These are phyloP conservation scores for Theobroma cacao DNA, from an alignment of 345 rosid species.

Conservation along the genomic window DNA sequence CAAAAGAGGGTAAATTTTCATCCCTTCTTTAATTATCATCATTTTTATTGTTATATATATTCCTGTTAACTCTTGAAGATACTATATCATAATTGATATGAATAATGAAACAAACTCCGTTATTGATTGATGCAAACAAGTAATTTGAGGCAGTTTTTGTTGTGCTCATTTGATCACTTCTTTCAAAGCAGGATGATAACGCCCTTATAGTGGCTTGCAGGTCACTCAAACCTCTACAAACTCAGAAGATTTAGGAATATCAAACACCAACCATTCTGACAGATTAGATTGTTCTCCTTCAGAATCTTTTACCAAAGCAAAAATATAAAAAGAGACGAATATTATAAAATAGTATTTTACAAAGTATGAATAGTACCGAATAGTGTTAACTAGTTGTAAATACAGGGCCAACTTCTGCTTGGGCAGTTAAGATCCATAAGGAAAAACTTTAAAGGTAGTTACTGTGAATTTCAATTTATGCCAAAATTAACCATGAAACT, in stretches of 20 bases:
- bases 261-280: not conserved
- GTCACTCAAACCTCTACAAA: not conserved
- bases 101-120: no score
- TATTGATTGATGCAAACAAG: no score
- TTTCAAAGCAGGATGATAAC: no score
- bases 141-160: no score
- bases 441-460: not conserved
- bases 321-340: not conserved
- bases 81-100: no score
- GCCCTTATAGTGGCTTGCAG: not conserved
- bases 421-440: not conserved
- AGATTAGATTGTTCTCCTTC: not conserved
- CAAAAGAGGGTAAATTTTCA: conserved; percentile 72
- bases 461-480: not conserved
- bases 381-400: not conserved
- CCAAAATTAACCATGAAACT: not conserved
- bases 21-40: not conserved
- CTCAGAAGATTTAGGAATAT: not conserved
- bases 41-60: not conserved
- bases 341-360: not conserved
- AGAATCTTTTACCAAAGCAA: not conserved
- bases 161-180: no score
- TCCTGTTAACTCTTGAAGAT: not conserved
- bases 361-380: not conserved
- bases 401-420: not conserved